Base-by-base conservation (phyloP, 139 green algal species). In the Coelastrella sp. region DNA sequence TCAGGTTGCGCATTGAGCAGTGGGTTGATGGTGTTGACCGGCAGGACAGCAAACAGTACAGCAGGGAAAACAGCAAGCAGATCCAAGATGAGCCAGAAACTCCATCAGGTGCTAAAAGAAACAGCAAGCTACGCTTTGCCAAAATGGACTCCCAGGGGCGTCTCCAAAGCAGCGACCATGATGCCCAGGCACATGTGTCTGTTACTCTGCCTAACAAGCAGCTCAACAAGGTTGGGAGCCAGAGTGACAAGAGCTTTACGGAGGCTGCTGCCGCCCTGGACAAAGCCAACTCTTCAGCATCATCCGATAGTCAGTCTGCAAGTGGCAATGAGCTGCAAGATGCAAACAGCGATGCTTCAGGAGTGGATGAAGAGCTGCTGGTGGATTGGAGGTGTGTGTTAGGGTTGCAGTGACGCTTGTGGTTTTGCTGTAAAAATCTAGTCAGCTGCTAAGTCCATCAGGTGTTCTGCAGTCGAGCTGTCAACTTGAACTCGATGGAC, bases 341-440 rank as follows among this genome's bases (percentile, higher is more conserved):
- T 23, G 76, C 59, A 47, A 68, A 65, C 86, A 90, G 76, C n/a
- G 76, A 22, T 5, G 23, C 73, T 13, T 16, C 59, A 13, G 86
- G 84, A 5, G 86, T n/a, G 3, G 86, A 90, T 13, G 75, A 75
- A 58, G 86, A 90, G 60, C 86, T 90, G 61, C 61, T 86, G 19
- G 76, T 77, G 14, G 86, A 90, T 77, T 90, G 76, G 74, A 90
- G 86, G 86, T 86, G 23, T 8, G 86, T 4, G 14, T 3, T 17
- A 47, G 58, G 10, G 71, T 20, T 22, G 61, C 47, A 7, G 61
- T 81, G 14, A 71, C 57, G 68, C 74, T 80, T 17, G 65, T 57
- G 13, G 7, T n/a, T 10, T 19, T 64, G 82, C 82, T 19, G 32
- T 47, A 47, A 47, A 47, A 47, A 47, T 47, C 32, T 47, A 47